A percentile compares a stretch with the other conserved stretches of the same genome.
phyloP scores from a whole-genome alignment of 768 basidiomycete genomes.

The Pleurotus tuber-regium region DNA sequence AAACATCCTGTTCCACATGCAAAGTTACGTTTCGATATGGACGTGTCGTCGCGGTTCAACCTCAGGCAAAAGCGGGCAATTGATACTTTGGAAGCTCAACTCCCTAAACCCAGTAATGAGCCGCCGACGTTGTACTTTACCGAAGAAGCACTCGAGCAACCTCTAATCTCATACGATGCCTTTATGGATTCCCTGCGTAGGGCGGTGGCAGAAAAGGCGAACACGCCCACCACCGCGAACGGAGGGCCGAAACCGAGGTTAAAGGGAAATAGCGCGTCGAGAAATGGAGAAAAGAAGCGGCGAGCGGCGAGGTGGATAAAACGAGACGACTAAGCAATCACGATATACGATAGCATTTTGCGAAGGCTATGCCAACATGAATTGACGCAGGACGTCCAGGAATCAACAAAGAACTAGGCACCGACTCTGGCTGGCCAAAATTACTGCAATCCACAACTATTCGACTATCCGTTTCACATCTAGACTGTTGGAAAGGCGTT shows the following conservation, averaged over 20 bases:
- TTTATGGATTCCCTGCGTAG: neutral
- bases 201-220: neutral
- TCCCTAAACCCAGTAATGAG: neutral
- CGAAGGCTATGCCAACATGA: no score
- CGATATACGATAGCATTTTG: no score
- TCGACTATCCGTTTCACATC: neutral
- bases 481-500: neutral
- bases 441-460: neutral
- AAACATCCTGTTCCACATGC: neutral
- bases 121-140: neutral
- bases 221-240: no score
- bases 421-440: neutral
- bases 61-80: neutral
- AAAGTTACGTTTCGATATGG: neutral
- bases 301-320: neutral
- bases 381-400: neutral
- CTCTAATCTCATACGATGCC: neutral
- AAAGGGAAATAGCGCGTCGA: neutral
- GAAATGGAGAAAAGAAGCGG: neutral
- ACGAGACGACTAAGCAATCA: conserved; percentile 1
- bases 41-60: neutral
- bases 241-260: neutral
- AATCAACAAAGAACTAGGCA: neutral
- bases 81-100: neutral
- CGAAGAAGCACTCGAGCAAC: neutral